Evolutionary conservation across 2,329 filamentous ascomycete genomes (phyloP), one percentile per base, ranked within the genome.

Genomic region (Atkinsonella hypoxylon): DNA sequence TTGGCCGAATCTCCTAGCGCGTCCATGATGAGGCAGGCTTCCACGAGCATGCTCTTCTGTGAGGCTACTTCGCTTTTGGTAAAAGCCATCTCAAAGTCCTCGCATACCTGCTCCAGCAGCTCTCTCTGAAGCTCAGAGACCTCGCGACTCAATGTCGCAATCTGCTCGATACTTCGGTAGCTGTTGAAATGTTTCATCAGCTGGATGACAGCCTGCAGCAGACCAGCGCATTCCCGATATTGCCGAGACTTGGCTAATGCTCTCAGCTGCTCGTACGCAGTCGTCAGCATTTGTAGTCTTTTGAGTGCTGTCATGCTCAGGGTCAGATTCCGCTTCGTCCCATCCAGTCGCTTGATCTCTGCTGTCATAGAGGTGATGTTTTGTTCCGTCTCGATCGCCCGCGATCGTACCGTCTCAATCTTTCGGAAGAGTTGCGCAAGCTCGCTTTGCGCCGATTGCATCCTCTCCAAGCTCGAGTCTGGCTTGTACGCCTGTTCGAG

Each of bases 121-220:
- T 96, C 90, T 53, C 90, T 76, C 70, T 98, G 93, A 56, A 98
- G 76, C 60, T 97, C 93, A 6, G 89, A 85, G 36, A 98, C 93
- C 60, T 94, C 95, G 48, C 89, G 82, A 63, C 89, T 95, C 55
- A 98, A 75, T 0, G 87, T 87, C 30, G 93, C 93, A 64, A 98
- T 97, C 75, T 98, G 93, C 64, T 97, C 91, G 59, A 98, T 97
- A 59, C 89, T 95, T 53, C 93, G 78, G 67, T 97, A 98, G 67
- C 88, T 94, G 71, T 95, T 95, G 77, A 98, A 98, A 70, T 98
- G 90, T 58, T 87, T 87, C 87, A 97, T 96, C 44, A 98, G 82
- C 76, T 98, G 93, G 52, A 98, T 79, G 32, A 98, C 93, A 10
- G 93, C 93, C 70, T 95, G 89, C 51, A 98, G 74, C 53, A 98